A percentile compares a stretch with the other conserved stretches of the same genome.
phyloP scores from a whole-genome alignment of 192 early-diverging fungal species.

The Endogone sp. region DNA sequence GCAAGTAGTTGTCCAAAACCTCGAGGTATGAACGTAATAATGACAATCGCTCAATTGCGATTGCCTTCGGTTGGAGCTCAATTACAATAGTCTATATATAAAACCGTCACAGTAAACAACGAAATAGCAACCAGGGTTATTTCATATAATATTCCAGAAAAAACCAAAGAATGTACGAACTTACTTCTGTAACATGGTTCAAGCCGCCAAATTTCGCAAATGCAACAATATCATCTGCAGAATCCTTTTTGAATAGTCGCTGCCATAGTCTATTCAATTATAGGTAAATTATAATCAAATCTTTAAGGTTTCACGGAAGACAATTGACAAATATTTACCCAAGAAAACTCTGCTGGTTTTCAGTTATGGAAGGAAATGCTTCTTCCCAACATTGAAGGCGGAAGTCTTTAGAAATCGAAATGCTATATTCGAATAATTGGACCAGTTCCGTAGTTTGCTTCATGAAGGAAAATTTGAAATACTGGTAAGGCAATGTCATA shows the following conservation, averaged over 20 bases:
- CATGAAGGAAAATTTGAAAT: neutral
- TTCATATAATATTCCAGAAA: neutral
- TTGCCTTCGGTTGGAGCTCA: neutral
- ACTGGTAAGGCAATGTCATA: too few species aligned
- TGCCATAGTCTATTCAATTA: neutral
- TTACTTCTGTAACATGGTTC: neutral
- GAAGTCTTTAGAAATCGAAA: neutral
- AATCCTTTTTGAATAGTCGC: neutral
- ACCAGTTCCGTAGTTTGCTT: constrained; percentile 22
- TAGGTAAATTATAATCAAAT: neutral
- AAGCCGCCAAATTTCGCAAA: neutral
- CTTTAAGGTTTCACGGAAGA: neutral
- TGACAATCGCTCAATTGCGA: neutral
- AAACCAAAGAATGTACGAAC: neutral
- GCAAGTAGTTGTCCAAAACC: neutral
- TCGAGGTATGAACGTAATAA: neutral
- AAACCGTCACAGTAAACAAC: neutral
- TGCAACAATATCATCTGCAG: neutral
- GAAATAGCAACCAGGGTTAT: neutral
- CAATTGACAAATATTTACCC: neutral
- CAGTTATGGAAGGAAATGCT: neutral
- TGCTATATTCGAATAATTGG: constrained; percentile 16
- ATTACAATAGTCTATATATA: neutral
- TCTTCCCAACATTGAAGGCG: neutral
- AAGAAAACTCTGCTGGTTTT: neutral